A percentile compares a stretch with the other conserved stretches of the same genome.
Conservation (phyloP, 139 green algal genomes). For the Micractinium conductrix region DNA sequence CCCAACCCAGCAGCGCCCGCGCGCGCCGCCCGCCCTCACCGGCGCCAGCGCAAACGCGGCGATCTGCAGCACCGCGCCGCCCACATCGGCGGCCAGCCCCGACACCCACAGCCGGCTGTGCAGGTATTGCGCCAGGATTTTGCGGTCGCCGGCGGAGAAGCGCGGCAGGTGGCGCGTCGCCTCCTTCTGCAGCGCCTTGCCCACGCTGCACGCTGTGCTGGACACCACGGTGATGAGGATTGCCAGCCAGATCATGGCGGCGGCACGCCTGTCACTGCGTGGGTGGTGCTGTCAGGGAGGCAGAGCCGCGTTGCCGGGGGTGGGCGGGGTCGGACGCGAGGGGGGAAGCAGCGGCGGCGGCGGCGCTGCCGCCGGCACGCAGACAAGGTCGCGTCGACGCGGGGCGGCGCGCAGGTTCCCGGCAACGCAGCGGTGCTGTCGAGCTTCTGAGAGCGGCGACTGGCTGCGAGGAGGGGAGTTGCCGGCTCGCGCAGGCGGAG, state of each 20-base stretch:
- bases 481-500: no score
- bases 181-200: slow-evolving; percentile 90
- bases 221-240: slow-evolving; percentile 82
- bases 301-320: no score
- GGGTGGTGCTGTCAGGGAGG: no score
- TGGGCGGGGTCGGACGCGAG: neutral
- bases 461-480: no score
- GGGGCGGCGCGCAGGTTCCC: no score
- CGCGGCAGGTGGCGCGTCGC: slow-evolving; percentile 73
- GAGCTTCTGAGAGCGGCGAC: no score
- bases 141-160: slow-evolving; percentile 56
- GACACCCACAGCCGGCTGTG: slow-evolving; percentile 65
- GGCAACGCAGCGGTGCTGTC: no score
- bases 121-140: slow-evolving; percentile 73
- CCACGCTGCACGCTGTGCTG: slow-evolving; percentile 84
- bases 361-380: neutral
- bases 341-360: neutral
- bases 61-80: slow-evolving; percentile 85
- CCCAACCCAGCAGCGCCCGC: slow-evolving; percentile 65
- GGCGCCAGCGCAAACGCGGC: slow-evolving; percentile 82
- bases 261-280: no score
- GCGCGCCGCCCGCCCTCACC: slow-evolving; percentile 56
- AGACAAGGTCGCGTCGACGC: neutral
- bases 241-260: slow-evolving; percentile 60
- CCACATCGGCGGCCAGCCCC: slow-evolving; percentile 77